Evolutionary conservation across 2,329 filamentous ascomycete genomes (phyloP), one percentile per base, ranked within the genome.

Genomic region (Colletotrichum simmondsii): DNA sequence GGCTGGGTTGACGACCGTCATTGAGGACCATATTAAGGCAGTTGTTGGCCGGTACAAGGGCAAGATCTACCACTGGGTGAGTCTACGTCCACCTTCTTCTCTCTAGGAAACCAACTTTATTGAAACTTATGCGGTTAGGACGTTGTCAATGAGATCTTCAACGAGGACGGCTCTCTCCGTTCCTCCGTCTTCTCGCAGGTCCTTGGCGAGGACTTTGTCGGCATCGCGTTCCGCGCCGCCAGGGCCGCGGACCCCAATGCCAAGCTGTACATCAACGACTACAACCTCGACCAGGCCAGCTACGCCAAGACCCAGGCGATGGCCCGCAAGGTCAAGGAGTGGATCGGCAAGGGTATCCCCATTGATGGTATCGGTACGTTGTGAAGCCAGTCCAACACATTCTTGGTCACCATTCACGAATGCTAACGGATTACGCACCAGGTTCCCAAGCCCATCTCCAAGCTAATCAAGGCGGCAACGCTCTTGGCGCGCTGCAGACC

Each of bases 201-300:
- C 2, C 87, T 94, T 5, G 92, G 92, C 57, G 92, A 94, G 82
- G 88, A 89, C 80, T 94, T 92, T 78, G 89, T 95, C 65, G 84
- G 85, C 26, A 92, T 93, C 77, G 92, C 92, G 46, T 95, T 94
- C 83, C 86, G 89, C 65, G 89, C 92, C 12, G 93, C 93, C 24
- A 88, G 89, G 64, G 85, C 86, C 10, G 92, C 91, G 16, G 93
- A 94, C 79, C 91, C 92, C 2, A 77, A 82, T 68, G 92, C 91
- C 3, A 92, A 92, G 82, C 86, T 95, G 52, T 95, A 93, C 85
- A 93, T 94, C 83, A 95, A 95, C 82, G 92, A 95, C 80, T 90
- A 87, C 82, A 93, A 93, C 83, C 87, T 93, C 65, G 92, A 93
- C 82, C 85, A 81, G 56, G 86, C 91, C 22, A 86, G 77, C 75